Conservation (phyloP, 108 stramenopile species). For the Cyclotella cryptica region DNA sequence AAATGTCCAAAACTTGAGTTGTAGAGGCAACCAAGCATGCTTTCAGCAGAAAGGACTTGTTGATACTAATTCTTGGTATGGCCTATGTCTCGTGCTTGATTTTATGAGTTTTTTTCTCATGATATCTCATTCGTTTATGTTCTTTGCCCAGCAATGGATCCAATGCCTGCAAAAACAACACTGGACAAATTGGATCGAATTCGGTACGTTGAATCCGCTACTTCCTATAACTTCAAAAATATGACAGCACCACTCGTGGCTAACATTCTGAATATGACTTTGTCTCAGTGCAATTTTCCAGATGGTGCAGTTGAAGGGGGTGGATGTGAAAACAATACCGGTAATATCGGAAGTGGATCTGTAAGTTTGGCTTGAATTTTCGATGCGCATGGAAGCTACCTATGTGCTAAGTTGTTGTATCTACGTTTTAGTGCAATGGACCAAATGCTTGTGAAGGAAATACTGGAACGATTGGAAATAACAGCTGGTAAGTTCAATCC, state of each 20-base stretch:
- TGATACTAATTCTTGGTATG: background rate
- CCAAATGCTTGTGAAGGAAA: background rate
- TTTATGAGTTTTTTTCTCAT: background rate
- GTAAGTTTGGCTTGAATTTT: background rate
- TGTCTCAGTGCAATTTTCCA: background rate
- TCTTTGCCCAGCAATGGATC: background rate
- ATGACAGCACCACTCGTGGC: background rate
- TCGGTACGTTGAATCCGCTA: background rate
- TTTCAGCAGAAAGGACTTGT: background rate
- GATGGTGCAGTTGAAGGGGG: background rate
- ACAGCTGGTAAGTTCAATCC: background rate
- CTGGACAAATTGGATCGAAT: background rate
- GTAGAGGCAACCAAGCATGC: background rate
- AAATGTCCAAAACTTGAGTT: background rate
- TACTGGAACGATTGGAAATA: background rate
- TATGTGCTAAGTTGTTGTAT: background rate
- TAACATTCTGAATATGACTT: background rate
- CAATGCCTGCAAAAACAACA: background rate
- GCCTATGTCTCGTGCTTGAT: background rate
- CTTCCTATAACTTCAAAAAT: background rate
- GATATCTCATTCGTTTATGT: background rate
- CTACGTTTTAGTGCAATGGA: background rate
- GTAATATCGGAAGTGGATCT: background rate
- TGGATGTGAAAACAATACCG: conserved; percentile 4
- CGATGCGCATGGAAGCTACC: background rate